Base-by-base conservation (phyloP, 2,329 filamentous ascomycete species). In the Amauroascus niger region DNA sequence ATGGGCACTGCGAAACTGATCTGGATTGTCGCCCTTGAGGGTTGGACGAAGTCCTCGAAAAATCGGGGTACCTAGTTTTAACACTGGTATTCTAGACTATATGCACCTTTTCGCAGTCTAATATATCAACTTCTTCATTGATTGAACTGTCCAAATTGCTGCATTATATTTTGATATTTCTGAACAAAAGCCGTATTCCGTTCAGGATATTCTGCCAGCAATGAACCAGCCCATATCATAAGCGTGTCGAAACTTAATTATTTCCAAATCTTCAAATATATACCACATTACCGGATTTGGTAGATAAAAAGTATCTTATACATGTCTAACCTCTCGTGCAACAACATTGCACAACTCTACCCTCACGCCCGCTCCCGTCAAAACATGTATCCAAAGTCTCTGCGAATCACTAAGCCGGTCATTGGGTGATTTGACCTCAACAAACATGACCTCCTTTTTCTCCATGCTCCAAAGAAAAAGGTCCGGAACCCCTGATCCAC, bases 331-430 rank as follows among this genome's bases (percentile, higher is more conserved):
- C 63, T 82, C 79, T 59, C 68, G 75, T 6, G 81, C 80, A 60
- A 82, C 75, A 22, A 80, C 81, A 69, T 81, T 78, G 60, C 80
- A 94, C 59, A 97, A 74, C 62, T 95, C 90, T 26, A 97, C 91
- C 60, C 78, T 80, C 37, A 97, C 79, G 1, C 93, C 91, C 1
- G 90, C 89, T 1, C 85, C 84, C 6, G 83, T 85, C 51, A 98
- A 76, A 6, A 96, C 88, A 74, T 97, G 88, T 63, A 97, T 95
- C 93, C 93, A 98, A 60, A 98, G 77, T 61, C 93, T 76, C 73
- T 98, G 93, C 16, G 90, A 95, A 74, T 98, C 93, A 69, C 91
- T 97, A 64, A 98, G 74, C 37, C 89, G 82, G 75, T 98, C 93
- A 69, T 95, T 96, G 66, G 83, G 84, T 60, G 83, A 87, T 74